Conservation (phyloP, 2,329 filamentous ascomycete genomes). For the Arthroderma sp. region DNA sequence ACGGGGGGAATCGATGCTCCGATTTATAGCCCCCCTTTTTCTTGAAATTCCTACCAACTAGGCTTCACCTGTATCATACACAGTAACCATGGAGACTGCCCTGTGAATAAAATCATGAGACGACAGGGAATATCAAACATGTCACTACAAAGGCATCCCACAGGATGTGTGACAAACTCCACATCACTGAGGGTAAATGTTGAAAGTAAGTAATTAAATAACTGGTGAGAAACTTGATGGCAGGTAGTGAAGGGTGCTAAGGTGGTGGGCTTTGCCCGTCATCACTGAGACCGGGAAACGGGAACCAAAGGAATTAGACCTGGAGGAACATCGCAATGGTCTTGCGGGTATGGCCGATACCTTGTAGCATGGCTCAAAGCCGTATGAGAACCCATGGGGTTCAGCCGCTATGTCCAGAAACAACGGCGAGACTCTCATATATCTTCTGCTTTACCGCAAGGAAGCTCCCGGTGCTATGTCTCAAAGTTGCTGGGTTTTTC, state of each 20-base stretch:
- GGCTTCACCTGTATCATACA: constrained; percentile 5
- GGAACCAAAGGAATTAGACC: background rate
- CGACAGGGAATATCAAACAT: background rate
- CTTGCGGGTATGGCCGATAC: background rate
- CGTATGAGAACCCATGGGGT: background rate
- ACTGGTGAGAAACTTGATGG: background rate
- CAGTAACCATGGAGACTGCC: background rate
- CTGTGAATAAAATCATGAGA: constrained; percentile 2
- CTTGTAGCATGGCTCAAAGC: background rate
- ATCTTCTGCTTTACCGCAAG: constrained; percentile 82
- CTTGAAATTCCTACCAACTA: background rate
- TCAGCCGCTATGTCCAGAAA: constrained; percentile 46
- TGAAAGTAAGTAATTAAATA: background rate
- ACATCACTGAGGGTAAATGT: background rate
- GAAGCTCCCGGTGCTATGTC: constrained; percentile 55
- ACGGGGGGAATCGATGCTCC: background rate
- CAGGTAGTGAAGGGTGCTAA: background rate
- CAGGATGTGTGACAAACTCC: background rate
- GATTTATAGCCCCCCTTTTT: background rate
- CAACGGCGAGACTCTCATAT: constrained; percentile 85
- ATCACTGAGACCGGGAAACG: background rate
- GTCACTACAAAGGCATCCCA: constrained; percentile 3
- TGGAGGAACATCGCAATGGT: background rate
- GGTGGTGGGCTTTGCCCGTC: background rate
- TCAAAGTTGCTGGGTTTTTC: constrained; percentile 31